Evolutionary conservation across 495 filamentous ascomycete genomes (phyloP).

Genomic region (Aspergillus affinis): DNA sequence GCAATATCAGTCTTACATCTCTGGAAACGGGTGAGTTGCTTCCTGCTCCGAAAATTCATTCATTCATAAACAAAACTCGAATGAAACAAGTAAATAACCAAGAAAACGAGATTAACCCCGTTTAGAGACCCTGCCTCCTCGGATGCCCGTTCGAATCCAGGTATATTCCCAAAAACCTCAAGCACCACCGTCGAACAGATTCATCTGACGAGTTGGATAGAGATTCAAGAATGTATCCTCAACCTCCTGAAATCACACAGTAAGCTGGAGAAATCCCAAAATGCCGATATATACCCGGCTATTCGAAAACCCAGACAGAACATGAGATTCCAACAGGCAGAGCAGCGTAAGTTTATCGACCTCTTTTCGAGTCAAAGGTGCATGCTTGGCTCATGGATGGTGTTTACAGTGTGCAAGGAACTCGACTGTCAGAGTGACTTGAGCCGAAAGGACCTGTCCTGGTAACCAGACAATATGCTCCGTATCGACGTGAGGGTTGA

Average conservation of each 20-base stretch:
- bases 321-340: conserved; percentile 33
- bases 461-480: conserved; percentile 6
- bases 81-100: no score
- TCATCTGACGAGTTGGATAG: not conserved
- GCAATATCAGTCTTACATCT: conserved; percentile 10
- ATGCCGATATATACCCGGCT: conserved; percentile 29
- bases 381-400: not conserved
- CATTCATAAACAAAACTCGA: not conserved
- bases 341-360: conserved; percentile 29
- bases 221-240: conserved; percentile 18
- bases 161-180: not conserved
- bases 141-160: not conserved
- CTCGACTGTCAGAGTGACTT: conserved; percentile 25
- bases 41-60: not conserved
- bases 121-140: not conserved
- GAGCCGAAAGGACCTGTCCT: conserved; percentile 10
- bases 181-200: not conserved
- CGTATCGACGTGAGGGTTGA: not conserved
- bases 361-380: not conserved
- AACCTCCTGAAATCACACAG: conserved; percentile 26
- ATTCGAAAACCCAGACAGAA: conserved; percentile 32
- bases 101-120: not conserved
- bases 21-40: not conserved
- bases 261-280: conserved; percentile 29
- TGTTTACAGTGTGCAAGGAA: conserved; percentile 34